Percentiles rank a stretch among this genome's conserved stretches.
Evolutionary conservation across 2,329 filamentous ascomycete species (phyloP).

Genomic region (Aspergillus puulaauensis): DNA sequence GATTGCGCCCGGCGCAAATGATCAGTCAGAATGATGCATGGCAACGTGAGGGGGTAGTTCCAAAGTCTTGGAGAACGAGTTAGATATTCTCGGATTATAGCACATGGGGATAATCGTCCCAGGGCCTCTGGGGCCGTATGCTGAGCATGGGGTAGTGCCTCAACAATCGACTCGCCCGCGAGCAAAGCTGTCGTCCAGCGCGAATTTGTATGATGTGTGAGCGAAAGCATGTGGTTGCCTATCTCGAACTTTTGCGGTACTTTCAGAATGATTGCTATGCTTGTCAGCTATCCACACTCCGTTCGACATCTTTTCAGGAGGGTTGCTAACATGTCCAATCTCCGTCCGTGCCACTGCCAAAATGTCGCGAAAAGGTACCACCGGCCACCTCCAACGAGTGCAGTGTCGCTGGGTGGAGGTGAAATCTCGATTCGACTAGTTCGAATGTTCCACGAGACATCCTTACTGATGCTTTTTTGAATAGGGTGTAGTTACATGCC

Average conservation of each 20-base stretch:
- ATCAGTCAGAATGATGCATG: not conserved
- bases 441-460: not conserved
- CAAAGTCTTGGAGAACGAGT: not conserved
- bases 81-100: not conserved
- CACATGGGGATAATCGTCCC: not conserved
- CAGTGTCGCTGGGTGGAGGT: not conserved
- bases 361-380: not conserved
- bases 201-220: not conserved
- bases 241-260: slow-evolving; percentile 8
- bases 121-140: not conserved
- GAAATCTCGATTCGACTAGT: not conserved
- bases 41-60: not conserved
- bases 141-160: not conserved
- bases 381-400: not conserved
- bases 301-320: too few species aligned
- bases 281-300: not conserved
- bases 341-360: not conserved
- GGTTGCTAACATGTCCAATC: too few species aligned
- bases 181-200: slow-evolving; percentile 1
- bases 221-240: slow-evolving; percentile 7
- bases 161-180: not conserved
- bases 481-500: slow-evolving; percentile 1
- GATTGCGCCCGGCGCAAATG: not conserved
- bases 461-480: not conserved
- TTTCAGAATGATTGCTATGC: slow-evolving; percentile 4